Base-by-base conservation (phyloP, 1,284 basidiomycete species). In the Afroboletus lepidellus region DNA sequence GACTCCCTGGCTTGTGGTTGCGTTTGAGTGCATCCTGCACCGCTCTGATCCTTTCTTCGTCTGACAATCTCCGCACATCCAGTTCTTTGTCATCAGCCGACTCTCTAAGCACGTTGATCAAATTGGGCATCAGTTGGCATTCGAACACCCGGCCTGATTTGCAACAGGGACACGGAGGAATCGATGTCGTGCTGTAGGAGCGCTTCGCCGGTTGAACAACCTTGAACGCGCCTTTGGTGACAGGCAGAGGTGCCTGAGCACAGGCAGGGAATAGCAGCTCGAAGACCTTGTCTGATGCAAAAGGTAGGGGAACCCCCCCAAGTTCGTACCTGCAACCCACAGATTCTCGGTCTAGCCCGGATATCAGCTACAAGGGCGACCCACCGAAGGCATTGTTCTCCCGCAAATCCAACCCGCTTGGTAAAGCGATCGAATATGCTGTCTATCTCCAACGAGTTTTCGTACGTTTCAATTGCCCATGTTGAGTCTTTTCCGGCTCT, bases 111-210 rank as follows among this genome's bases (percentile, higher is more conserved):
- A 89, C 71, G 53, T 88, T 90, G 67, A 92, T 90, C 41, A 93
- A 71, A 66, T 92, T 91, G 1, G 90, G 90, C 90, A 92, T 92
- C 36, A 93, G 70, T 65, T 94, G 91, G 60, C 85, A 90, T 64
- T 94, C 92, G 67, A 92, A 94, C 8, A 84, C 76, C 12, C 89
- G 79, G 39, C 67, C 72, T 7, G 77, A 73, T 38, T 74, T 71
- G 70, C 91, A 94, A 20, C 70, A 60, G 1, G 80, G 73, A 64
- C 91, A 94, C 0, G 66, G 57, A 0, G 83, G 77, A 25, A 89
- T 66, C 39, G 74, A 61, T 1, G 73, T 59, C 8, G 76, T 66
- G 51, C 74, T 67, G 64, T 83, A 87, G 1, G 71, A 72, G 43
- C 83, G 77, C 59, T 77, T 81, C 29, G 70, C 64, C 2, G 70